Conservation (phyloP, 2,329 filamentous ascomycete genomes). For the Xylaria sp. region DNA sequence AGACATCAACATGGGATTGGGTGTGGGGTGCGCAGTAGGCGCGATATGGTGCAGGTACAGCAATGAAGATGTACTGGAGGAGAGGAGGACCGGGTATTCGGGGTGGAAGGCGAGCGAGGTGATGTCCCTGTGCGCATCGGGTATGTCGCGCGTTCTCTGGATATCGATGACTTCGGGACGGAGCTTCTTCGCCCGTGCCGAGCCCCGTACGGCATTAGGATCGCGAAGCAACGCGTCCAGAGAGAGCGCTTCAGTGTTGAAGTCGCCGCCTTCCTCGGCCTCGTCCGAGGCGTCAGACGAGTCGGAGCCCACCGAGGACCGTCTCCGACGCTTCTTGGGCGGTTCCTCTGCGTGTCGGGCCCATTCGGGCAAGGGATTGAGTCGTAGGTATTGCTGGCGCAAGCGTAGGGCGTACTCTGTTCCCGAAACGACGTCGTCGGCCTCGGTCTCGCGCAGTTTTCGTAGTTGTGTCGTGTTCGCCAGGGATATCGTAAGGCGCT, state of each 20-base stretch:
- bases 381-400: constrained; percentile 65
- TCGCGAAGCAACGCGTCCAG: constrained; percentile 75
- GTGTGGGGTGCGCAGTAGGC: constrained; percentile 65
- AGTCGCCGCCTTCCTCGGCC: constrained; percentile 40
- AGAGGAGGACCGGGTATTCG: constrained; percentile 78
- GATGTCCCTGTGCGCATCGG: constrained; percentile 72
- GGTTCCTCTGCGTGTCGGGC: constrained; percentile 47
- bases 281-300: constrained; percentile 29
- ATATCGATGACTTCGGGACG: constrained; percentile 87
- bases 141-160: constrained; percentile 79
- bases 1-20: constrained; percentile 85
- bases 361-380: constrained; percentile 59
- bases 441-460: constrained; percentile 74
- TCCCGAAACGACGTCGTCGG: constrained; percentile 80
- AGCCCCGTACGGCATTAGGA: constrained; percentile 59
- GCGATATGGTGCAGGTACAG: constrained; percentile 87
- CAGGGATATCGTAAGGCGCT: constrained; percentile 77
- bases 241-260: constrained; percentile 64
- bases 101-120: constrained; percentile 87
- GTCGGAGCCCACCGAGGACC: constrained; percentile 45
- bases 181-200: constrained; percentile 61
- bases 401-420: constrained; percentile 78
- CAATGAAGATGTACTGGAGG: constrained; percentile 78
- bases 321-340: constrained; percentile 45
- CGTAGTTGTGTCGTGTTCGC: constrained; percentile 68